Percentiles rank a stretch among this genome's conserved stretches.
These are phyloP conservation scores for Xanthoceras sorbifolium DNA, from an alignment of 345 rosid genomes.

Conservation along the genomic window DNA sequence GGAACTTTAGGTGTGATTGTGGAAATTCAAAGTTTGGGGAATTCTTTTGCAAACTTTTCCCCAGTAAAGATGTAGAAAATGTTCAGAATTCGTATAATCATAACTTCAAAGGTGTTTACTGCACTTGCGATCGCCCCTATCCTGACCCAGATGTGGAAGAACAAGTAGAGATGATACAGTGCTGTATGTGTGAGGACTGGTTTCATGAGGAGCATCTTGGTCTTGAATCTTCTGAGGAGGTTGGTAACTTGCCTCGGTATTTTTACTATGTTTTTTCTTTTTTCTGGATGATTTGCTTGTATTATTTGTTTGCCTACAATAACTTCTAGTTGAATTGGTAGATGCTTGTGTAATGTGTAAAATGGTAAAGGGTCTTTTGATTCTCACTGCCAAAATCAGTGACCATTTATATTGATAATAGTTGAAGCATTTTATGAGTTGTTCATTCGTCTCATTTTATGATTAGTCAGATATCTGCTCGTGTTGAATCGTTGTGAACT, in stretches of 20 bases:
- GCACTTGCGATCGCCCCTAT: constrained; percentile 79
- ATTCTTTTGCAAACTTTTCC: constrained; percentile 75
- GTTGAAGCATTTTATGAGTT: not conserved
- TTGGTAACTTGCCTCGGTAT: constrained; percentile 27
- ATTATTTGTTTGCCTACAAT: not conserved
- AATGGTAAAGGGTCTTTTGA: not conserved
- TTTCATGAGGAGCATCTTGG: constrained; percentile 94
- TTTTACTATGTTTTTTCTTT: not conserved
- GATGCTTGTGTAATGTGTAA: not conserved
- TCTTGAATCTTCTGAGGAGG: constrained; percentile 60
- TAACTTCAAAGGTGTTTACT: constrained; percentile 87
- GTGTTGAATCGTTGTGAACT: not conserved
- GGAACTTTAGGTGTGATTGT: constrained; percentile 88
- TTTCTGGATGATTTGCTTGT: not conserved
- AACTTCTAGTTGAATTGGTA: not conserved
- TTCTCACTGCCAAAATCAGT: not conserved
- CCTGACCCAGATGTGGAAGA: constrained; percentile 92
- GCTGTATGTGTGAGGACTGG: constrained; percentile 98
- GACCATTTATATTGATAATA: not conserved
- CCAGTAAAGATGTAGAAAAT: constrained; percentile 78
- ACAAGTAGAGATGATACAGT: constrained; percentile 96
- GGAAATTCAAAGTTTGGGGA: constrained; percentile 92
- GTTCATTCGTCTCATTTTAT: not conserved
- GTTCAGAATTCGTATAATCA: constrained; percentile 79
- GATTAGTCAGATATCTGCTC: not conserved